Conservation (phyloP, 2,329 filamentous ascomycete species). For the Chrysoporthe cubensis region DNA sequence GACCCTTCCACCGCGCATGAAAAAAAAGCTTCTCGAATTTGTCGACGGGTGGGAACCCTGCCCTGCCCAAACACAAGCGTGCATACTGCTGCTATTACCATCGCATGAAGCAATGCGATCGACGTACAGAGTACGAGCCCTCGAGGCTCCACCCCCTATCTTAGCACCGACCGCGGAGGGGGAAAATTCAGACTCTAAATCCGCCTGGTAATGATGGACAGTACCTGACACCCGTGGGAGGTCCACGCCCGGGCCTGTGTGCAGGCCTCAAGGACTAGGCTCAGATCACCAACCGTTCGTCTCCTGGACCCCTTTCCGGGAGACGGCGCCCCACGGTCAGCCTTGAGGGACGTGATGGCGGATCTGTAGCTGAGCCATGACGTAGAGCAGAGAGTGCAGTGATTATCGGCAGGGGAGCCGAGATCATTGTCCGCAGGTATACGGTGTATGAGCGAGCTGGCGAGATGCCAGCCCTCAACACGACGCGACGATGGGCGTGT, state of each 20-base stretch:
- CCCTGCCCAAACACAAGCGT: neutral
- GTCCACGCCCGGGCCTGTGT: neutral
- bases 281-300: neutral
- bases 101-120: neutral
- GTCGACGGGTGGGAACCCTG: neutral
- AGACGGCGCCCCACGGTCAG: neutral
- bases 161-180: neutral
- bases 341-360: neutral
- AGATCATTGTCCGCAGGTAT: neutral
- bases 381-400: neutral
- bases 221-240: neutral
- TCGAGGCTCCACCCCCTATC: constrained; percentile 10
- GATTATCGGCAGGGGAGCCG: neutral
- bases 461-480: neutral
- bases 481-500: neutral
- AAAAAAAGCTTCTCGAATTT: neutral
- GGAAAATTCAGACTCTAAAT: neutral
- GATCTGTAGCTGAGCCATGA: constrained; percentile 1
- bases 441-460: neutral
- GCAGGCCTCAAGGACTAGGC: neutral
- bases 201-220: neutral
- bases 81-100: too few relatives aligned
- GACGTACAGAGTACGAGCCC: neutral
- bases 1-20: constrained; percentile 1
- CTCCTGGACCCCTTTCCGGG: neutral